Conservation (phyloP, 108 stramenopile genomes). For the Cyclotella atomus region DNA sequence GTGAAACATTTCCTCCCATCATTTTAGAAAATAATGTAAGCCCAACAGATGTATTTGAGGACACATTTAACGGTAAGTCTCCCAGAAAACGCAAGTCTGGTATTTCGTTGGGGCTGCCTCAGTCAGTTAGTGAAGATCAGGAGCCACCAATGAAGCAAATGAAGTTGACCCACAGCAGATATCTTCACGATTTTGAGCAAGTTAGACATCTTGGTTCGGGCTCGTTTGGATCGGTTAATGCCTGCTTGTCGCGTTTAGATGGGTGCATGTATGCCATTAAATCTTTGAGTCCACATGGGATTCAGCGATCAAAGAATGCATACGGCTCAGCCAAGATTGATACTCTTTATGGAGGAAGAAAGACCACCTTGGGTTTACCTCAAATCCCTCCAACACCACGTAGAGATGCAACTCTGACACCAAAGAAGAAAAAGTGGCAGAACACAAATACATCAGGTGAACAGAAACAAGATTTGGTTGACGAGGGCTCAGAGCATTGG, state of each 20-base stretch:
- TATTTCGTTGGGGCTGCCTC: not conserved
- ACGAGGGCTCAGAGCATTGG: no score
- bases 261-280: slow-evolving; percentile 55
- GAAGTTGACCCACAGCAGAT: slow-evolving; percentile 22
- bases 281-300: slow-evolving; percentile 28
- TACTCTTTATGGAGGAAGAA: not conserved
- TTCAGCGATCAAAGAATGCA: slow-evolving; percentile 4
- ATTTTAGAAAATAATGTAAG: not conserved
- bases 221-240: slow-evolving; percentile 47
- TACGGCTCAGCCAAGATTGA: slow-evolving; percentile 1
- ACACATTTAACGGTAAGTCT: not conserved
- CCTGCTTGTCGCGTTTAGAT: slow-evolving; percentile 45
- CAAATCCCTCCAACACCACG: slow-evolving; percentile 25
- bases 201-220: slow-evolving; percentile 46
- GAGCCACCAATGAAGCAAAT: slow-evolving; percentile 1
- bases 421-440: slow-evolving; percentile 46
- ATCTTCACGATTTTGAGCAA: slow-evolving; percentile 46
- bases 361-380: not conserved
- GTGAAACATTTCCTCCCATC: not conserved
- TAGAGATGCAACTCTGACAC: slow-evolving; percentile 15
- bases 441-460: no score
- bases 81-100: slow-evolving; percentile 15
- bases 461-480: no score
- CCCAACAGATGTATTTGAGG: slow-evolving; percentile 12
- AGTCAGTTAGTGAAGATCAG: not conserved